phyloP scores from a whole-genome alignment of 495 filamentous ascomycete genomes.

The Daldinia childiae region DNA sequence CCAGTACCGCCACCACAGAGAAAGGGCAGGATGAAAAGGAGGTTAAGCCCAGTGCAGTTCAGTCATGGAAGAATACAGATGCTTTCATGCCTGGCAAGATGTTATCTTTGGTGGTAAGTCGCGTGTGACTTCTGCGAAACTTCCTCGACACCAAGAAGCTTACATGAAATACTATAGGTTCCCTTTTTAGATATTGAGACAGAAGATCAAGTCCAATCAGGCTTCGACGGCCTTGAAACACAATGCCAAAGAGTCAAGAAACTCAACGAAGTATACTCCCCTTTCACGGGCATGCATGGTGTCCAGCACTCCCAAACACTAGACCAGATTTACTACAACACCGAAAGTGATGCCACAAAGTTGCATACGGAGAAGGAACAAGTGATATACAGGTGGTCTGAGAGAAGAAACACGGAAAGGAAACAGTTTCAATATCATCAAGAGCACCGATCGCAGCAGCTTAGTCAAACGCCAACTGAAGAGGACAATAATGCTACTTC shows the following conservation, averaged over 20 bases:
- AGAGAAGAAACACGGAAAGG: background rate
- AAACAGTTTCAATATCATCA: background rate
- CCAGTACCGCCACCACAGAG: background rate
- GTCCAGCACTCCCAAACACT: background rate
- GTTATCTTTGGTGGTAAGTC: background rate
- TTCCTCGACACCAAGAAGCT: background rate
- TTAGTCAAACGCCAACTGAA: background rate
- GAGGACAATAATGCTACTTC: background rate
- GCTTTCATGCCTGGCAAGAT: background rate
- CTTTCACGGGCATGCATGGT: background rate
- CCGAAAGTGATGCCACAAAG: background rate
- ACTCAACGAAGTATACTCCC: background rate
- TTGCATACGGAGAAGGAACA: background rate
- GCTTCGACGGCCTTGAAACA: background rate
- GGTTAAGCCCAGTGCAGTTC: background rate
- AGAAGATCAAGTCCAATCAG: background rate
- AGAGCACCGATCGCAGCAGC: background rate
- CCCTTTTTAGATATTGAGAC: background rate
- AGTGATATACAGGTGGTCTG: background rate
- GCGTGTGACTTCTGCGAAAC: background rate
- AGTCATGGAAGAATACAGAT: background rate
- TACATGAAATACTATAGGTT: background rate
- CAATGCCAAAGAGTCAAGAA: background rate
- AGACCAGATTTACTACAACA: background rate
- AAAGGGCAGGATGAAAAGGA: background rate